phyloP scores from a whole-genome alignment of 306 rosid genomes.

The Prinsepia uniflora region DNA sequence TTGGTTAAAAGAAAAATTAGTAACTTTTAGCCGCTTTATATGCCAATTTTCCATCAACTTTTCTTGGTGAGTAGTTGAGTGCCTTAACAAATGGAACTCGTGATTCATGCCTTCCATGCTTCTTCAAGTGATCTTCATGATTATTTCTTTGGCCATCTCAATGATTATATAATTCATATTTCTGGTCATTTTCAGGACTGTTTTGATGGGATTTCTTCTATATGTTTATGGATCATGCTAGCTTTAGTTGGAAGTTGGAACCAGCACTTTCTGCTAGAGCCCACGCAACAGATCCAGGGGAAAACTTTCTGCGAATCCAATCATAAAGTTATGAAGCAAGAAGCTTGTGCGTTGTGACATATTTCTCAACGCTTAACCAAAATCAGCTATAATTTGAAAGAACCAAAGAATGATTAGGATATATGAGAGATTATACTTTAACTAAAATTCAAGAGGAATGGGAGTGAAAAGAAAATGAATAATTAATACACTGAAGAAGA shows the following conservation, averaged over 20 bases:
- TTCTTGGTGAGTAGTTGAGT: too few relatives aligned
- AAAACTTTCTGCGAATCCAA: too few relatives aligned
- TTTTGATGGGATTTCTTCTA: not conserved
- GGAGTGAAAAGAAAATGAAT: not conserved
- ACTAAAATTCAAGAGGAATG: slow-evolving; percentile 4
- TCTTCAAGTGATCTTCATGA: too few relatives aligned
- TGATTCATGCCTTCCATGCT: not conserved
- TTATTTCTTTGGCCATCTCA: not conserved
- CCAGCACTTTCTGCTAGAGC: too few relatives aligned
- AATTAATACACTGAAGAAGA: slow-evolving; percentile 10
- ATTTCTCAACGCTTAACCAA: too few relatives aligned
- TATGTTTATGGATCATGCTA: not conserved
- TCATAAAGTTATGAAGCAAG: too few relatives aligned
- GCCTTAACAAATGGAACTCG: not conserved
- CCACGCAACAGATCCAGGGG: too few relatives aligned
- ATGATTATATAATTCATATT: not conserved
- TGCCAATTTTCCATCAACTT: not conserved
- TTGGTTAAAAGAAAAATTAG: too few relatives aligned
- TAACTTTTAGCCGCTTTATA: too few relatives aligned
- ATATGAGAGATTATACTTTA: not conserved
- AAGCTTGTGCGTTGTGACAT: too few relatives aligned
- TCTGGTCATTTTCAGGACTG: not conserved
- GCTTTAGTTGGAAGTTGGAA: not conserved
- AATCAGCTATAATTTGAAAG: not conserved
- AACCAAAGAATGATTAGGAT: not conserved